Percentiles rank a stretch among this genome's conserved stretches.
These are phyloP conservation scores for Leccinum fuscescens DNA, from an alignment of 1,284 basidiomycete genomes.

Conservation along the genomic window DNA sequence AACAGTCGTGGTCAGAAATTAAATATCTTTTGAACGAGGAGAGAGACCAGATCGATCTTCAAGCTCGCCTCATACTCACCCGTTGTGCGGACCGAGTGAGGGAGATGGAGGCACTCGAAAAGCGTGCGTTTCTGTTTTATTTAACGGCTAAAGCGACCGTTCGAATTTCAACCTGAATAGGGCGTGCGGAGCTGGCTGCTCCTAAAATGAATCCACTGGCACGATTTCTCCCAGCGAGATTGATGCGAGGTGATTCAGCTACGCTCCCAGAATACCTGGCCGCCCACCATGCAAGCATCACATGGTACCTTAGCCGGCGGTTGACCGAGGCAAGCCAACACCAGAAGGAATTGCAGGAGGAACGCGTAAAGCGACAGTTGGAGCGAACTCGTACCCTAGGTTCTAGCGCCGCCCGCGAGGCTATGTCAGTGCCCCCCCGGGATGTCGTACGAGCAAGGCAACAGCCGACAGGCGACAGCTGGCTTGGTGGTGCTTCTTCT, in stretches of 20 bases:
- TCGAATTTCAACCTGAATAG: conserved; percentile 38
- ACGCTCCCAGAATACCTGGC: conserved; percentile 70
- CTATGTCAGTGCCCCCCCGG: conserved; percentile 40
- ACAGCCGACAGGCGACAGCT: conserved; percentile 41
- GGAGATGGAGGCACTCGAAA: conserved; percentile 82
- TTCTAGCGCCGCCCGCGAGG: conserved; percentile 62
- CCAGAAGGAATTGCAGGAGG: conserved; percentile 87
- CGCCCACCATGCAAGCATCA: conserved; percentile 80
- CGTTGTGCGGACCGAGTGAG: conserved; percentile 82
- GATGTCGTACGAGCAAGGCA: conserved; percentile 23
- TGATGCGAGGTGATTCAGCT: conserved; percentile 58
- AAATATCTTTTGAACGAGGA: conserved; percentile 80
- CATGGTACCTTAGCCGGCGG: conserved; percentile 80
- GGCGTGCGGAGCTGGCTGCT: conserved; percentile 61
- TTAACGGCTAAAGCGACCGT: conserved; percentile 2
- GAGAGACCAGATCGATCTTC: conserved; percentile 87
- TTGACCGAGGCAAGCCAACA: conserved; percentile 74
- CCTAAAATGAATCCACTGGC: conserved; percentile 60
- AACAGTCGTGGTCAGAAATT: conserved; percentile 64
- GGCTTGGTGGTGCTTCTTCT: conserved; percentile 66
- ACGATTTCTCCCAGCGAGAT: conserved; percentile 63
- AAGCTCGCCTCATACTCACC: conserved; percentile 78
- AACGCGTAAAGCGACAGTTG: conserved; percentile 77
- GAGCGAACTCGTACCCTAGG: conserved; percentile 80
- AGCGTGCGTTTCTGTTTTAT: conserved; percentile 53